Conservation (phyloP, 139 green algal genomes). For the Coccomyxa sp. region DNA sequence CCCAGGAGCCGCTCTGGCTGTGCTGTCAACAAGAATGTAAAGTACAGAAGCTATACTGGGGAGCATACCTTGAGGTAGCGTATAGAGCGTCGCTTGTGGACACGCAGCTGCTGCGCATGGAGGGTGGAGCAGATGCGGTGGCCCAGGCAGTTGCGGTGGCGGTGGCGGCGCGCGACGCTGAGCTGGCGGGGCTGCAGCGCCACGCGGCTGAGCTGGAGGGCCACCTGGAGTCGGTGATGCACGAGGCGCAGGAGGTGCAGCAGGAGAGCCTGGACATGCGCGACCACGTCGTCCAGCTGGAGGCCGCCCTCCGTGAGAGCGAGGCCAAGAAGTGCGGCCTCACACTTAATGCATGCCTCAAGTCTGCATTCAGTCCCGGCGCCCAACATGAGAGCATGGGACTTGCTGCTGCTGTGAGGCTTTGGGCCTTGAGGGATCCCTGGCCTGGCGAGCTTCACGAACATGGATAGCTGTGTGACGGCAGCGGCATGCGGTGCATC, state of each 20-base stretch:
- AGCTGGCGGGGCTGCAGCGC: conserved; percentile 5
- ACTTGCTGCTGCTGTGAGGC: too few relatives aligned
- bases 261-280: conserved; percentile 13
- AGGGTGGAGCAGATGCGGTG: neutral
- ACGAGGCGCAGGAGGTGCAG: conserved; percentile 9
- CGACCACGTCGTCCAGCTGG: conserved; percentile 4
- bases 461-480: too few relatives aligned
- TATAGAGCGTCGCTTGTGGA: neutral
- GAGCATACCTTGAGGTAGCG: neutral
- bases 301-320: conserved; percentile 14
- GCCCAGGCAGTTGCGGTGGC: neutral
- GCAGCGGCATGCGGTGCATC: neutral
- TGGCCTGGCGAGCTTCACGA: too few relatives aligned
- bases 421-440: too few relatives aligned
- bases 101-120: neutral
- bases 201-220: conserved; percentile 4
- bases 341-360: too few relatives aligned
- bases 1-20: neutral
- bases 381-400: too few relatives aligned
- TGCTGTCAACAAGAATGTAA: neutral
- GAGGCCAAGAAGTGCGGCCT: conserved; percentile 14
- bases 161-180: neutral
- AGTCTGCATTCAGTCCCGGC: too few relatives aligned
- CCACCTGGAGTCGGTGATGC: neutral
- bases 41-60: neutral